Evolutionary conservation across 2,329 filamentous ascomycete genomes (phyloP), one percentile per base, ranked within the genome.

Genomic region (Penicillium sp.): DNA sequence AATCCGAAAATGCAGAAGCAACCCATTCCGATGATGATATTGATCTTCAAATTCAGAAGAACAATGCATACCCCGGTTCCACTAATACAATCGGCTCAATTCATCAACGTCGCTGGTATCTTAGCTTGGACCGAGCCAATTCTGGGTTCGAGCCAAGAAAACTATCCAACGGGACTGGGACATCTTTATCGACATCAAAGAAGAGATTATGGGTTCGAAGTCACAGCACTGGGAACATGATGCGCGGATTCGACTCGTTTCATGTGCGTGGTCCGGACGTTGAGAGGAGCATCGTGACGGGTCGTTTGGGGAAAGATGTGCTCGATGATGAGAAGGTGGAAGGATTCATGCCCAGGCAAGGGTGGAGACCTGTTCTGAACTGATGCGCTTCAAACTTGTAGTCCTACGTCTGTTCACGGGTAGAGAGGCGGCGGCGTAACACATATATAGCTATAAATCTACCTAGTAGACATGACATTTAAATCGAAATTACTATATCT

Each of bases 201-300:
- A 60, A 63, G 43, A 66, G 68, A 39, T 50, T 46, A 4, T 76
- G 74, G 75, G 60, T 60, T 8, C 68, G 69, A 9, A 67, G 52
- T 3, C 9, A 13, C 4, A 27, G n/a, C 16, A 43, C 63, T 65
- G 63, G 55, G 19, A 61, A 56, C 16, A 57, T n/a, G 45, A 44
- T 61, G 16, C 66, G 67, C 4, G 76, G 74, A 0, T 88, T 84
- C 64, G 76, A 81, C 22, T 78, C 85, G 0, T 90, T 90, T 60
- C 80, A 84, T 57, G 85, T 90, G 1, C 74, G 77, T 8, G 88
- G 87, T 0, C 78, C 81, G 5, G 84, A 87, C 1, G 64, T 77
- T 37, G 88, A 90, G 73, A 78, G 81, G n/a, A 90, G 87, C 66
- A 76, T 90, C 2, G 78, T 90, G 3, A 90, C 87, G 2, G 86